Evolutionary conservation across 108 stramenopile genomes (phyloP).

Genomic region (Discostella stelligeroides): DNA sequence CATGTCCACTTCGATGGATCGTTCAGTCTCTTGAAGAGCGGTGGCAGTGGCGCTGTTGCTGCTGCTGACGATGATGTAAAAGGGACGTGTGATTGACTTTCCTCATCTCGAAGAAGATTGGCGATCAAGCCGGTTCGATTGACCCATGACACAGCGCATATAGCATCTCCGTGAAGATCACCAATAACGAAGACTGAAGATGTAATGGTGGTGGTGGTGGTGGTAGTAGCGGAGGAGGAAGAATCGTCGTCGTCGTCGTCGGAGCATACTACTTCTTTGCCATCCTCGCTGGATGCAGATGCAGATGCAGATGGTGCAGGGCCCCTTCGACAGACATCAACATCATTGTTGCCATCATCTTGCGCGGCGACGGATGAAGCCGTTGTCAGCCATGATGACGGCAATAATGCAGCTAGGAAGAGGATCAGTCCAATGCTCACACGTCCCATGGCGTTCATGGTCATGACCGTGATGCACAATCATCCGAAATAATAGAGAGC

Average conservation of each 20-base stretch:
- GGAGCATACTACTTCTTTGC: background rate
- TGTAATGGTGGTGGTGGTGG: background rate
- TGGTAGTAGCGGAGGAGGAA: background rate
- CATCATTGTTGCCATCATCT: background rate
- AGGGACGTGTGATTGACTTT: background rate
- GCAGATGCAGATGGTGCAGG: background rate
- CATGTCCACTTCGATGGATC: slow-evolving; percentile 40
- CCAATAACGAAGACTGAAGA: slow-evolving; percentile 56
- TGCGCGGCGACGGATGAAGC: background rate
- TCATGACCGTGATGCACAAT: too few species aligned
- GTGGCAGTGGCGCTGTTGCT: background rate
- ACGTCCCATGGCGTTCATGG: too few species aligned
- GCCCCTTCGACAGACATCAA: too few species aligned
- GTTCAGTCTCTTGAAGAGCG: slow-evolving; percentile 25
- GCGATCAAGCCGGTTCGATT: slow-evolving; percentile 52
- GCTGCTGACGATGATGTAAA: background rate
- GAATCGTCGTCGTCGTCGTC: background rate
- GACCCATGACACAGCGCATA: slow-evolving; percentile 60
- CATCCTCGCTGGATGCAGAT: background rate
- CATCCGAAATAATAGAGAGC: too few species aligned
- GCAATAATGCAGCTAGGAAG: background rate
- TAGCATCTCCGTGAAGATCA: slow-evolving; percentile 61
- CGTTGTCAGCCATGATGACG: background rate
- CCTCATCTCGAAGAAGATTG: slow-evolving; percentile 28
- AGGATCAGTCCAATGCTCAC: background rate